A percentile compares a stretch with the other conserved stretches of the same genome.
Evolutionary conservation across 257 asterid species (phyloP).

Genomic region (Fraxinus excelsior): DNA sequence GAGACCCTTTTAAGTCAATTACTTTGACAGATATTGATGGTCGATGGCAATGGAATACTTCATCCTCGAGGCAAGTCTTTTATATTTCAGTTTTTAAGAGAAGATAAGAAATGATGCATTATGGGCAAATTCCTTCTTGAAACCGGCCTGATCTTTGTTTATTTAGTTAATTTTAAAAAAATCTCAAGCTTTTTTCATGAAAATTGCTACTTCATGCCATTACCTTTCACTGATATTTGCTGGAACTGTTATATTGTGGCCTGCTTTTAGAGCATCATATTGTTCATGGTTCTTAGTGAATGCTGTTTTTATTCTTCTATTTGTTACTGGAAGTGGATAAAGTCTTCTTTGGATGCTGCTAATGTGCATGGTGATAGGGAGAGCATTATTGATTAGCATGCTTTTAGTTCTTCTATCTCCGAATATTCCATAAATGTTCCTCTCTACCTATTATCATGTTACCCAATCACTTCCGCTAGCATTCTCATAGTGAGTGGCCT

Average conservation of each 20-base stretch:
- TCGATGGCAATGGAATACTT: conserved; percentile 91
- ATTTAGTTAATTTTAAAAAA: background rate
- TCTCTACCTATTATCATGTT: background rate
- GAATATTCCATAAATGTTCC: background rate
- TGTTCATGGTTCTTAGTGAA: background rate
- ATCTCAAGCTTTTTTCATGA: background rate
- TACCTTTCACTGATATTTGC: background rate
- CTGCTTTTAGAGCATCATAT: background rate
- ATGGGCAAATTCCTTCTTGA: background rate
- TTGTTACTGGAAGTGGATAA: background rate
- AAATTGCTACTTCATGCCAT: background rate
- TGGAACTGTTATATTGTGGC: background rate
- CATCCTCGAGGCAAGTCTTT: conserved; percentile 88
- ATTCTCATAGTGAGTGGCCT: background rate
- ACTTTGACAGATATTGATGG: conserved; percentile 73
- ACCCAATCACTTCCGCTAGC: background rate
- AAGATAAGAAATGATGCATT: conserved; percentile 7
- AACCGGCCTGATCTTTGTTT: background rate
- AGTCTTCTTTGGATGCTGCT: background rate
- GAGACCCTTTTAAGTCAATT: background rate
- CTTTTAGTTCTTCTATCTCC: background rate
- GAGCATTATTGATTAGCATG: background rate
- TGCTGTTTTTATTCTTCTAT: background rate
- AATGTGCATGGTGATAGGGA: background rate
- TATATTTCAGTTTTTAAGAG: conserved; percentile 13